Evolutionary conservation across 2,329 filamentous ascomycete species (phyloP).

Genomic region (Cryphonectria naterciae): DNA sequence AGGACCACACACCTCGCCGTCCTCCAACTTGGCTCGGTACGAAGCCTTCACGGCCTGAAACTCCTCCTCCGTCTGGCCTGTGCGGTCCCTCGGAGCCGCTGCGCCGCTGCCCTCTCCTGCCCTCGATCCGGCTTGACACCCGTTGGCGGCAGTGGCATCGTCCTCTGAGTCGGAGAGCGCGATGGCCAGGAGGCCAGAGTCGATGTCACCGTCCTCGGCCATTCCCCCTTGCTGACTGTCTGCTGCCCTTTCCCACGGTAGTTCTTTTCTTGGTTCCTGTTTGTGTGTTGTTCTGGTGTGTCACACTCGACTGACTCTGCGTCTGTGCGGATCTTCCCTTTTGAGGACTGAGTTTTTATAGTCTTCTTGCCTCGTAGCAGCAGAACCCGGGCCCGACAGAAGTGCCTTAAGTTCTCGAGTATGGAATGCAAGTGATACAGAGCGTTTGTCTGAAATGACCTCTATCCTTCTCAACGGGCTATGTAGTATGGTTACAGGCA

Average conservation of each 20-base stretch:
- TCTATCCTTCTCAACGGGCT: background rate
- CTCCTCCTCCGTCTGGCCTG: conserved; percentile 52
- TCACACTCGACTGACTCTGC: no score
- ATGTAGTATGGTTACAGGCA: background rate
- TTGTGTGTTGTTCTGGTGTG: no score
- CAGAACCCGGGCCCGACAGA: background rate
- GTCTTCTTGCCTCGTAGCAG: background rate
- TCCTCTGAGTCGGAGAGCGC: conserved; percentile 46
- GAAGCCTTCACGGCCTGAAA: conserved; percentile 51
- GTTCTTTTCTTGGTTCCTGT: background rate
- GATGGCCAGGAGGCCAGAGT: conserved; percentile 47
- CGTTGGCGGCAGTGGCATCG: background rate
- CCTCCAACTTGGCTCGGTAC: conserved; percentile 56
- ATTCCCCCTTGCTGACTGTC: conserved; percentile 26
- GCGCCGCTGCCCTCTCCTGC: conserved; percentile 14
- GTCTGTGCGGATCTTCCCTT: no score
- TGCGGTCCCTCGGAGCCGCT: conserved; percentile 33
- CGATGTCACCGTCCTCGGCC: conserved; percentile 42
- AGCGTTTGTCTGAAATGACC: background rate
- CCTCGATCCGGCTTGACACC: conserved; percentile 17
- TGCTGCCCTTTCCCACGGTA: background rate
- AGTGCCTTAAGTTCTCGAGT: no score
- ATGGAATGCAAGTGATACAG: no score
- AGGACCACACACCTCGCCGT: conserved; percentile 52
- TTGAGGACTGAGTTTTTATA: background rate